A percentile compares a stretch with the other conserved stretches of the same genome.
phyloP scores from a whole-genome alignment of 2,329 filamentous ascomycete genomes.

The Ceratocystis albifundus region DNA sequence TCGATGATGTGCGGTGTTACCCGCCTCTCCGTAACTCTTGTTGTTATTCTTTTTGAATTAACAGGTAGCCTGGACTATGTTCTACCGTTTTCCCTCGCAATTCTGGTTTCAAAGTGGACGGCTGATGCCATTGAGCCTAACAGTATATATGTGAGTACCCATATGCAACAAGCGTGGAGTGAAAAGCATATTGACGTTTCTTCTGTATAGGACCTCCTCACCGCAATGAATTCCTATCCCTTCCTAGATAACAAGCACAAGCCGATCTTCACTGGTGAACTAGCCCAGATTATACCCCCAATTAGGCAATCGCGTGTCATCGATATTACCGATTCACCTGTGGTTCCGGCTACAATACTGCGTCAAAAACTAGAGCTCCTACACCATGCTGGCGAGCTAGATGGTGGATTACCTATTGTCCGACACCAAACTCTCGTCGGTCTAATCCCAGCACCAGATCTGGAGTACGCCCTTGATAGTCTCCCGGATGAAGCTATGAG shows the following conservation, averaged over 20 bases:
- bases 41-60: conserved; percentile 89
- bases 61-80: conserved; percentile 94
- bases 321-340: conserved; percentile 71
- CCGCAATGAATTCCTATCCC: conserved; percentile 93
- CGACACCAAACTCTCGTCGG: conserved; percentile 71
- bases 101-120: conserved; percentile 96
- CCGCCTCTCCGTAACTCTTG: conserved; percentile 79
- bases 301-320: conserved; percentile 67
- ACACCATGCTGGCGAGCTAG: conserved; percentile 76
- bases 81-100: conserved; percentile 80
- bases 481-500: conserved; percentile 61
- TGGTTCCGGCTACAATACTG: conserved; percentile 65
- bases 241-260: conserved; percentile 96
- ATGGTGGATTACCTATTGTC: conserved; percentile 81
- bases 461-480: conserved; percentile 83
- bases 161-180: not conserved
- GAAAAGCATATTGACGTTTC: conserved; percentile 14
- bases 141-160: conserved; percentile 66
- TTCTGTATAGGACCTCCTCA: conserved; percentile 60
- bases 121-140: conserved; percentile 88
- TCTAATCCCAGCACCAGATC: conserved; percentile 82
- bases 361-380: conserved; percentile 70
- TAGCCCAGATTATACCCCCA: conserved; percentile 74
- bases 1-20: conserved; percentile 98
- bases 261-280: conserved; percentile 75